Base-by-base conservation (phyloP, 2,329 filamentous ascomycete species). In the Orbilia ellipsospora region DNA sequence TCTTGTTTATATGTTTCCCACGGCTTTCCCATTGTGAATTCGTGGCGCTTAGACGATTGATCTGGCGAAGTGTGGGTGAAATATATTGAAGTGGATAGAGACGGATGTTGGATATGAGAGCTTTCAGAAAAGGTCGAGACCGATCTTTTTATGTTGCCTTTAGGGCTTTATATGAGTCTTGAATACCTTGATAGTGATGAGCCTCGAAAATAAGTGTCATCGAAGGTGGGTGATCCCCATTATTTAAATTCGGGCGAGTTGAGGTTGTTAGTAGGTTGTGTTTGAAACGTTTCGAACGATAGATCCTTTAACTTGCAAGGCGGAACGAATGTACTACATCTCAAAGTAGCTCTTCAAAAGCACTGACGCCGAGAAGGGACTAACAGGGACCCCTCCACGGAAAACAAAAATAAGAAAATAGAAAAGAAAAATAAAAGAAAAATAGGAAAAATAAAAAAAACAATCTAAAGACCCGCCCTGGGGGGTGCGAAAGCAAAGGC, bases 1-100 rank as follows among this genome's bases (percentile, higher is more conserved):
- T 75, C 72, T 42, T 75, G 59, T 65, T 69, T 75, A 69, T 75
- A 75, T 65, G 64, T 69, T 45, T 75, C 72, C 72, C 72, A 75
- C 16, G 72, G 72, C 45, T 75, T 75, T n/a, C 72, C 72, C 72
- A 75, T 75, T 69, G 64, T 75, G 64, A 48, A 64, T 28, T 61
- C 18, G 42, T 55, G 45, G 51, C 63, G 57, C 52, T 65, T 65
- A 65, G 45, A 23, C 45, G 52, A 42, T 54, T 44, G 52, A 60
- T 7, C 45, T 44, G 60, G 26, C 44, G 20, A 44, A 42, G 31
- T 36, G 31, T 10, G 31, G 31, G 52, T 59, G 42, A 62, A 64
- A 64, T 74, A 68, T 59, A 63, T 31, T 63, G 28, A 20, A 26
- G 40, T 48, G 15, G 44, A 45, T 23, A 18, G 52, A 31, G 36